These are phyloP conservation scores for Boehmeria nivea DNA, from an alignment of 306 rosid genomes.

Conservation along the genomic window DNA sequence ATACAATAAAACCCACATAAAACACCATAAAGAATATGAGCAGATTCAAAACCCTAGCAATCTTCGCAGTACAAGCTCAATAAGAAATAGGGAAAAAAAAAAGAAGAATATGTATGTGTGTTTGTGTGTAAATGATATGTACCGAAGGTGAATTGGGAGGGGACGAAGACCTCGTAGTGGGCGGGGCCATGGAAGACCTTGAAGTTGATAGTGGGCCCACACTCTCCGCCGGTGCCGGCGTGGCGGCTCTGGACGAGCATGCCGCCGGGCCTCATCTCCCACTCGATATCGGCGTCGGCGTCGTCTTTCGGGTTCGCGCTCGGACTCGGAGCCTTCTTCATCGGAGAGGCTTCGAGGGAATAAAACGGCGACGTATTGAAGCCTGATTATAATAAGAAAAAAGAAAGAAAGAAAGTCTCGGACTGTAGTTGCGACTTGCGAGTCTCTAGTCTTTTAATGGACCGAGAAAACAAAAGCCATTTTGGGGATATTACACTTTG, in stretches of 20 bases:
- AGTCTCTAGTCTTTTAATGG: not conserved
- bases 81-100: too few species aligned
- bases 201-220: constrained; percentile 31
- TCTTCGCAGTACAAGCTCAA: too few species aligned
- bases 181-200: constrained; percentile 31
- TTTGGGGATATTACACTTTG: too few species aligned
- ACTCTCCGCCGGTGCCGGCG: constrained; percentile 8
- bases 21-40: too few species aligned
- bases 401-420: not conserved
- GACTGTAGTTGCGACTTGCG: too few species aligned
- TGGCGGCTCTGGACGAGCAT: constrained; percentile 38
- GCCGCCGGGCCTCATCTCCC: constrained; percentile 42
- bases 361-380: not conserved
- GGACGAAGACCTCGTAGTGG: constrained; percentile 30
- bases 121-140: not conserved
- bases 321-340: constrained; percentile 22
- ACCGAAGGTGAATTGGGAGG: constrained; percentile 50
- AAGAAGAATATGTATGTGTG: too few species aligned
- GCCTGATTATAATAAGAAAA: not conserved
- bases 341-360: not conserved
- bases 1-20: too few species aligned
- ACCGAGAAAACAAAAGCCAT: not conserved
- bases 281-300: constrained; percentile 22
- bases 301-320: not conserved
- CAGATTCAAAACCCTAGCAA: too few species aligned